Evolutionary conservation across 768 basidiomycete genomes (phyloP).

Genomic region (Lactifluus echinatus): DNA sequence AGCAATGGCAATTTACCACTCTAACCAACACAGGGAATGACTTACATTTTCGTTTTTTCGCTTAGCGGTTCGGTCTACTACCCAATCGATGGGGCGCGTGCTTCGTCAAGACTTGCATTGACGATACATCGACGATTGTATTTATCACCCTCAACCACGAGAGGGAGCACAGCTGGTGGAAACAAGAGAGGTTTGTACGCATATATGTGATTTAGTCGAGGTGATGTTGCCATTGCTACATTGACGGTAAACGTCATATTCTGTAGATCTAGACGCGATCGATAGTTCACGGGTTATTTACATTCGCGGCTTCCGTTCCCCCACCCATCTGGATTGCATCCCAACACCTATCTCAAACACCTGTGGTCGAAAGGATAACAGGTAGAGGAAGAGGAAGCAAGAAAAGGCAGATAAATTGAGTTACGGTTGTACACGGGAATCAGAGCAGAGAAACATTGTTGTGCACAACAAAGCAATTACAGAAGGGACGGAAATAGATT

Average conservation of each 20-base stretch:
- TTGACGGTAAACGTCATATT: neutral
- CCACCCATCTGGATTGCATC: slow-evolving; percentile 1
- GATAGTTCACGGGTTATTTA: slow-evolving; percentile 16
- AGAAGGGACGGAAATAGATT: neutral
- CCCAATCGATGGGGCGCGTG: no score
- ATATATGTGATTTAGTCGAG: neutral
- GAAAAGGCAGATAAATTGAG: slow-evolving; percentile 9
- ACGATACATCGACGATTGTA: no score
- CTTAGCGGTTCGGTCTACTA: no score
- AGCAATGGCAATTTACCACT: no score
- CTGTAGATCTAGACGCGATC: neutral
- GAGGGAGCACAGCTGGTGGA: no score
- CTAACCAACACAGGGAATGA: no score
- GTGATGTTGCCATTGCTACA: slow-evolving; percentile 5
- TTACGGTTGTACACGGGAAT: slow-evolving; percentile 2
- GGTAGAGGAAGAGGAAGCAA: slow-evolving; percentile 12
- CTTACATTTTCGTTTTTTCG: no score
- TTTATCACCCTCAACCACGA: no score
- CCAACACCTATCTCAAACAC: slow-evolving; percentile 11
- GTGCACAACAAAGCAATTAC: slow-evolving; percentile 2
- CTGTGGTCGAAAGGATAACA: slow-evolving; percentile 1
- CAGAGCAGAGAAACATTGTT: slow-evolving; percentile 4
- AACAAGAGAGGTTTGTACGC: neutral
- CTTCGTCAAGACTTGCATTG: no score
- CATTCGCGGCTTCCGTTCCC: slow-evolving; percentile 3